Conservation (phyloP, 352 stramenopile genomes). For the Phytophthora ramorum region DNA sequence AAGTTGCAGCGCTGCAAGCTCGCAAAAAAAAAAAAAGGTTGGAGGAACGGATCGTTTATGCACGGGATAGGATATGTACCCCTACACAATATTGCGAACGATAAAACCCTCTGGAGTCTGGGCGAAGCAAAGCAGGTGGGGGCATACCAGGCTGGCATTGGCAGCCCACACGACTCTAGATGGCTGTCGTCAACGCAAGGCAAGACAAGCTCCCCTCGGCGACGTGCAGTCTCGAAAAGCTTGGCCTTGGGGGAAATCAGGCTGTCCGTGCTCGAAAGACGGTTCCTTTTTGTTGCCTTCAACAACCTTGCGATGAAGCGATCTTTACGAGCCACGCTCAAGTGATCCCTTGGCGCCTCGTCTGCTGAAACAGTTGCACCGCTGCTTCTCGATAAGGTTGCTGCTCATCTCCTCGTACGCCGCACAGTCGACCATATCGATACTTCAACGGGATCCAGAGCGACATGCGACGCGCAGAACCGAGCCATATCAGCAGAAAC, state of each 20-base stretch:
- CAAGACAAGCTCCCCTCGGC: neutral
- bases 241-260: slow-evolving; percentile 8
- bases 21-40: too few relatives aligned
- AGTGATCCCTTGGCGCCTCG: slow-evolving; percentile 7
- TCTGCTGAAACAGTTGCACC: slow-evolving; percentile 8
- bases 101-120: slow-evolving; percentile 1
- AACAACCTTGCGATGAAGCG: neutral
- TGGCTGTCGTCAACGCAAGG: neutral
- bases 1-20: too few relatives aligned
- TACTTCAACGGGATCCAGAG: slow-evolving; percentile 5
- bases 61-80: too few relatives aligned
- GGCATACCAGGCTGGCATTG: neutral
- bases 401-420: neutral
- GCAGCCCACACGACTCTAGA: neutral
- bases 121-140: slow-evolving; percentile 12
- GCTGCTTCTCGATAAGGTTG: slow-evolving; percentile 2
- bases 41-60: neutral
- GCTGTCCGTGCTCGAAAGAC: slow-evolving; percentile 8
- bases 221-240: neutral
- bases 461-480: slow-evolving; percentile 22
- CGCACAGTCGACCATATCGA: neutral
- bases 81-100: neutral
- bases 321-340: slow-evolving; percentile 4
- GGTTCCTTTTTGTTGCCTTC: neutral
- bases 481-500: neutral